Evolutionary conservation across 2,329 filamentous ascomycete genomes (phyloP).

Genomic region (Uncinocarpus reesii): DNA sequence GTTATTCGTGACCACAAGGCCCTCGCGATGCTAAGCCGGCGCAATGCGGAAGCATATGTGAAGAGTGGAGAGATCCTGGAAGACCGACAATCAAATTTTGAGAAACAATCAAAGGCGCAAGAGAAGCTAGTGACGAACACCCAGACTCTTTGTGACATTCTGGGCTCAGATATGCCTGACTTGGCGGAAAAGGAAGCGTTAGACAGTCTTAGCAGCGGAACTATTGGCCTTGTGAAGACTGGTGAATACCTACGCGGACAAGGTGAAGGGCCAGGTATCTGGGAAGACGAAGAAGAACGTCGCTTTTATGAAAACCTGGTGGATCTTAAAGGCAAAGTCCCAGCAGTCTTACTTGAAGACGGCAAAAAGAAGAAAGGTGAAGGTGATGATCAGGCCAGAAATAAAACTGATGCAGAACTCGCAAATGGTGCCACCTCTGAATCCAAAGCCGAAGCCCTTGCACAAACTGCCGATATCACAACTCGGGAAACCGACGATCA

Average conservation of each 20-base stretch:
- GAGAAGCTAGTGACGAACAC: constrained; percentile 85
- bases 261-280: constrained; percentile 84
- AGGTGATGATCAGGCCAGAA: constrained; percentile 66
- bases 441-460: constrained; percentile 32
- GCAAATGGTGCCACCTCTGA: constrained; percentile 36
- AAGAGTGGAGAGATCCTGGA: constrained; percentile 98
- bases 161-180: constrained; percentile 89
- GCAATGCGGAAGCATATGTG: constrained; percentile 95
- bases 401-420: constrained; percentile 53
- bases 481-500: constrained; percentile 59
- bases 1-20: constrained; percentile 85
- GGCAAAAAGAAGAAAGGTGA: constrained; percentile 87
- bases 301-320: constrained; percentile 97
- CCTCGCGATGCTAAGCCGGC: constrained; percentile 73
- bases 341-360: constrained; percentile 84
- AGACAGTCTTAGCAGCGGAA: constrained; percentile 55
- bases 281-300: constrained; percentile 96
- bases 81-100: constrained; percentile 89
- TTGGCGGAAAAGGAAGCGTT: constrained; percentile 70
- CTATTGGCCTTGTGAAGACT: constrained; percentile 87
- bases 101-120: constrained; percentile 83
- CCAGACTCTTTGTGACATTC: constrained; percentile 76
- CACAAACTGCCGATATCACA: constrained; percentile 34
- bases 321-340: constrained; percentile 91
- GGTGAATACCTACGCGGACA: constrained; percentile 86